Conservation (phyloP, 2,329 filamentous ascomycete species). For the Madurella mycetomatis region DNA sequence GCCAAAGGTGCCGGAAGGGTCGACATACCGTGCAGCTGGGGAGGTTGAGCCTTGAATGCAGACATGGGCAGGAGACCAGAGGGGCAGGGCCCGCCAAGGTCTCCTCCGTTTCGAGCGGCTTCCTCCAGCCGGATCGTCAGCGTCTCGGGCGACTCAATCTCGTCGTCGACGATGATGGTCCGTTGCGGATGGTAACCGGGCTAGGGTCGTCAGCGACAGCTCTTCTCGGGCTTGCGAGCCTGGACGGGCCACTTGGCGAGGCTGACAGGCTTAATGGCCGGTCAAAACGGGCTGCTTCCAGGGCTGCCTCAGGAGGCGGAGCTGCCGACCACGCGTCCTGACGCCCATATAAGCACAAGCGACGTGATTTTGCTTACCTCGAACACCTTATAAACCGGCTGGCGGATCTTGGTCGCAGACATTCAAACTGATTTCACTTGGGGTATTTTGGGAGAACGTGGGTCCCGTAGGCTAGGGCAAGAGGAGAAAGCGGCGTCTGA, state of each 20-base stretch:
- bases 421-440: conserved; percentile 45
- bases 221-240: too few relatives aligned
- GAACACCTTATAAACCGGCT: conserved; percentile 54
- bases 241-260: too few relatives aligned
- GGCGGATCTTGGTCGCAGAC: conserved; percentile 55
- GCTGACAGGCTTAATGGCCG: neutral
- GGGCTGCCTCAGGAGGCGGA: too few relatives aligned
- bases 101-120: conserved; percentile 49
- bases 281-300: neutral
- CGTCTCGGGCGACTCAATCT: conserved; percentile 54
- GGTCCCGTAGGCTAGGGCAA: neutral
- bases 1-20: neutral
- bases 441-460: neutral
- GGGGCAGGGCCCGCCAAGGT: conserved; percentile 53
- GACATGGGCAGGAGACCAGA: conserved; percentile 68
- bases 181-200: conserved; percentile 51
- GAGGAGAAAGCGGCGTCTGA: neutral
- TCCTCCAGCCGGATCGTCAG: conserved; percentile 54
- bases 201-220: conserved; percentile 30
- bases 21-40: conserved; percentile 76
- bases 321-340: too few relatives aligned
- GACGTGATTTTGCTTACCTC: conserved; percentile 45
- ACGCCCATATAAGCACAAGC: neutral
- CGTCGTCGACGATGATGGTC: conserved; percentile 56
- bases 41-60: conserved; percentile 73